These are phyloP conservation scores for Apiospora hydei DNA, from an alignment of 2,329 filamentous ascomycete genomes.

Conservation along the genomic window DNA sequence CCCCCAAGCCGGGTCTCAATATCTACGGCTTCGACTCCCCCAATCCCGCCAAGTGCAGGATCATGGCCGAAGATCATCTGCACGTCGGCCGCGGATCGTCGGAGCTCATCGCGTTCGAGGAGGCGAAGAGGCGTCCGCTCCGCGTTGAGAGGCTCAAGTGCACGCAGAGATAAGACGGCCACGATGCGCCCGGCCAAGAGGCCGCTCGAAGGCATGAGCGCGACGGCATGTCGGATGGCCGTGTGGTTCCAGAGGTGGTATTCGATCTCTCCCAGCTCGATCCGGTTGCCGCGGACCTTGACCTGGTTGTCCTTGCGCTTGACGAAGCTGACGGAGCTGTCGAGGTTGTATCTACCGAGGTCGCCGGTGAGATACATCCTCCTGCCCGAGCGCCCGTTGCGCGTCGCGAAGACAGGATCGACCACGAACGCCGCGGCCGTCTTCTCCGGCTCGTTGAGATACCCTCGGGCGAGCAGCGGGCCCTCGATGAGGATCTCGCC, in stretches of 20 bases:
- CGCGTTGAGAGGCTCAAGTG: too few relatives aligned
- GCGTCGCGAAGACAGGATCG: too few relatives aligned
- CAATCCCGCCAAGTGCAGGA: neutral
- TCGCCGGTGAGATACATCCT: constrained; percentile 36
- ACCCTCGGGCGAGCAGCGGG: constrained; percentile 35
- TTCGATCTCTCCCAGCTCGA: constrained; percentile 53
- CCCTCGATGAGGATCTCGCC: constrained; percentile 30
- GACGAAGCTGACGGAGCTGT: too few relatives aligned
- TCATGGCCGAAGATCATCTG: neutral
- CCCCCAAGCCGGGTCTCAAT: neutral
- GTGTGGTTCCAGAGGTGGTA: neutral
- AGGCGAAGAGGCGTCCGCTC: too few relatives aligned
- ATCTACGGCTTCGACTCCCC: neutral
- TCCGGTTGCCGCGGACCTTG: constrained; percentile 48
- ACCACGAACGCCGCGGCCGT: constrained; percentile 35
- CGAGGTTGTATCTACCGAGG: constrained; percentile 23
- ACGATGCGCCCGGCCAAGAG: too few relatives aligned
- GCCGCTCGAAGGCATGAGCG: too few relatives aligned
- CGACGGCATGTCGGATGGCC: too few relatives aligned
- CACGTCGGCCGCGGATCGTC: too few relatives aligned
- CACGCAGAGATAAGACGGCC: too few relatives aligned
- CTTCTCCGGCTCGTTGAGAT: constrained; percentile 37
- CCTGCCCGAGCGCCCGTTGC: too few relatives aligned
- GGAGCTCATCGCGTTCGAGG: too few relatives aligned
- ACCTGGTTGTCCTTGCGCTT: constrained; percentile 34